phyloP scores from a whole-genome alignment of 306 rosid genomes.

The Dalbergia cultrata region DNA sequence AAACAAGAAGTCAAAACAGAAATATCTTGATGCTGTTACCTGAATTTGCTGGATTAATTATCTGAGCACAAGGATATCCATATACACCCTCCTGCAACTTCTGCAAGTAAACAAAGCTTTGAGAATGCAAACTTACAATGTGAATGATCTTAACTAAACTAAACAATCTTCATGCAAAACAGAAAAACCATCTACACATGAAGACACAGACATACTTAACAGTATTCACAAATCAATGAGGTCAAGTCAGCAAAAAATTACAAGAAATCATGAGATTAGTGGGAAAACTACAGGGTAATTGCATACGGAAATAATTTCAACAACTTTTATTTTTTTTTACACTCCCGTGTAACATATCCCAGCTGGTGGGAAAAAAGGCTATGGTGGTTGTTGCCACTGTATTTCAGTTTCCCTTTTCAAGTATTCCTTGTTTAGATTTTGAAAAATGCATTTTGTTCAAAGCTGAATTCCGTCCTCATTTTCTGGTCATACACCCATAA shows the following conservation, averaged over 20 bases:
- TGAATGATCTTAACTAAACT: background rate
- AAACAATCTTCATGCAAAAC: slow-evolving; percentile 5
- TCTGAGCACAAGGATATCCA: slow-evolving; percentile 56
- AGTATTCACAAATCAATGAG: background rate
- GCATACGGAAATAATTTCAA: too few relatives aligned
- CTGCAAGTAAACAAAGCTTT: slow-evolving; percentile 35
- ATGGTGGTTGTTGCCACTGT: too few relatives aligned
- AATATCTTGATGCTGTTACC: slow-evolving; percentile 47
- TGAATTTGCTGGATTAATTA: slow-evolving; percentile 59
- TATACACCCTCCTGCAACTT: slow-evolving; percentile 59
- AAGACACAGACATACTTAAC: background rate
- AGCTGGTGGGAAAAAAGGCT: too few relatives aligned
- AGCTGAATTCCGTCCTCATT: too few relatives aligned
- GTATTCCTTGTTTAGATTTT: too few relatives aligned
- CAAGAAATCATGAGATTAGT: background rate
- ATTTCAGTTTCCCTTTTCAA: too few relatives aligned
- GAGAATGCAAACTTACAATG: slow-evolving; percentile 13
- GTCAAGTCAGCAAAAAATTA: background rate
- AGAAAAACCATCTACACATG: background rate
- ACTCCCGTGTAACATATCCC: too few relatives aligned
- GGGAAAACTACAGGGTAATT: too few relatives aligned
- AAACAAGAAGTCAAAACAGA: too few relatives aligned
- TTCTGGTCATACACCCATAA: too few relatives aligned
- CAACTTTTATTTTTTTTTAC: too few relatives aligned
- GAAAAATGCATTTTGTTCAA: too few relatives aligned